These are phyloP conservation scores for Fusarium sacchari DNA, from an alignment of 2,329 filamentous ascomycete genomes.

Conservation along the genomic window DNA sequence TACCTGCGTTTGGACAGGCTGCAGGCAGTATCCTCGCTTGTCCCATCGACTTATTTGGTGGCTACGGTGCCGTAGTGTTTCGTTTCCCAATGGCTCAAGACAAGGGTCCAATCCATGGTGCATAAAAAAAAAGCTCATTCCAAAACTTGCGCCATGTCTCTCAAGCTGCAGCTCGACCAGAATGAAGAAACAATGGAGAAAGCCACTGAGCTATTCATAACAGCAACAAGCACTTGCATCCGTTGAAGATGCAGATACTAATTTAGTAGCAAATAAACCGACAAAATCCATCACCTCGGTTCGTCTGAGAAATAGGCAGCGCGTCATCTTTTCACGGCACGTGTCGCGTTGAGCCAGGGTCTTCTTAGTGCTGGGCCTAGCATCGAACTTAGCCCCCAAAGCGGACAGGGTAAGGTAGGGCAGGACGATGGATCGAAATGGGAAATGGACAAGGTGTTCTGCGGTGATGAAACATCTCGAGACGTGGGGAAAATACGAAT, in stretches of 20 bases:
- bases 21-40: conserved; percentile 30
- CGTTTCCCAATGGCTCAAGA: conserved; percentile 30
- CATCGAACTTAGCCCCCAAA: conserved; percentile 6
- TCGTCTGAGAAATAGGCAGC: conserved; percentile 23
- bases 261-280: neutral
- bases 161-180: conserved; percentile 5
- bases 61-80: conserved; percentile 31
- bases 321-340: conserved; percentile 35
- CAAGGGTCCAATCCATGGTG: conserved; percentile 20
- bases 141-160: conserved; percentile 20
- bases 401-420: conserved; percentile 7
- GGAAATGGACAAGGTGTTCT: conserved; percentile 33
- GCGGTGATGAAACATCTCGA: conserved; percentile 41
- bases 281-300: neutral
- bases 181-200: conserved; percentile 1
- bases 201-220: conserved; percentile 5
- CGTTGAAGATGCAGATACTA: conserved; percentile 4
- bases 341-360: conserved; percentile 30
- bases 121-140: conserved; percentile 29
- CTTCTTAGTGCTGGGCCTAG: conserved; percentile 10
- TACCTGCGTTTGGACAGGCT: conserved; percentile 21
- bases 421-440: conserved; percentile 18
- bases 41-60: conserved; percentile 22
- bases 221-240: neutral
- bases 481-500: conserved; percentile 46